Conservation (phyloP, 192 early-diverging fungal species). For the Nowakowskiella sp. region DNA sequence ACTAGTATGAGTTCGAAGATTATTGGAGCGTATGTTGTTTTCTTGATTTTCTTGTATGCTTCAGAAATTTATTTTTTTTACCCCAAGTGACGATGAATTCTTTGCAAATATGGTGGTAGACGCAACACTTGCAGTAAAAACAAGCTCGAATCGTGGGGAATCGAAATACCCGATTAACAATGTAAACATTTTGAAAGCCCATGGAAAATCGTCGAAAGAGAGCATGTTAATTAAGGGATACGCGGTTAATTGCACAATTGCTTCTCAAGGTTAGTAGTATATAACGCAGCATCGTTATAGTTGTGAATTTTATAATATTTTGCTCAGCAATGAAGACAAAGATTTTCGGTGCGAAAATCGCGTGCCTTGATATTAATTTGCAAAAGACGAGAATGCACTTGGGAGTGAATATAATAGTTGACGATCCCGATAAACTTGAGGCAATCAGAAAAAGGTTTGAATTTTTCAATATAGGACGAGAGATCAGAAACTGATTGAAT, state of each 20-base stretch:
- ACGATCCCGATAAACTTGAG: constrained; percentile 96
- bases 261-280: constrained; percentile 60
- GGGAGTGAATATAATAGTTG: constrained; percentile 96
- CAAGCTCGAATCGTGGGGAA: constrained; percentile 72
- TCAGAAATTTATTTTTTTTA: not conserved
- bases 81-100: constrained; percentile 79
- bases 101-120: constrained; percentile 95
- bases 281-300: not conserved
- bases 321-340: constrained; percentile 72
- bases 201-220: constrained; percentile 87
- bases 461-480: not conserved
- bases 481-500: not conserved
- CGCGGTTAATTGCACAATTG: constrained; percentile 96
- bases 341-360: constrained; percentile 86
- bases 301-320: constrained; percentile 12
- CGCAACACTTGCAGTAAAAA: constrained; percentile 87
- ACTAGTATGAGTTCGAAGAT: constrained; percentile 98
- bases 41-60: no score
- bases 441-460: constrained; percentile 77
- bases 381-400: constrained; percentile 97
- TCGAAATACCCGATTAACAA: constrained; percentile 92
- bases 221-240: constrained; percentile 86
- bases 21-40: constrained; percentile 83
- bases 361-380: constrained; percentile 96
- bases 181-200: constrained; percentile 95